Evolutionary conservation across 345 rosid species (phyloP).

Genomic region (Populus ilicifolia): DNA sequence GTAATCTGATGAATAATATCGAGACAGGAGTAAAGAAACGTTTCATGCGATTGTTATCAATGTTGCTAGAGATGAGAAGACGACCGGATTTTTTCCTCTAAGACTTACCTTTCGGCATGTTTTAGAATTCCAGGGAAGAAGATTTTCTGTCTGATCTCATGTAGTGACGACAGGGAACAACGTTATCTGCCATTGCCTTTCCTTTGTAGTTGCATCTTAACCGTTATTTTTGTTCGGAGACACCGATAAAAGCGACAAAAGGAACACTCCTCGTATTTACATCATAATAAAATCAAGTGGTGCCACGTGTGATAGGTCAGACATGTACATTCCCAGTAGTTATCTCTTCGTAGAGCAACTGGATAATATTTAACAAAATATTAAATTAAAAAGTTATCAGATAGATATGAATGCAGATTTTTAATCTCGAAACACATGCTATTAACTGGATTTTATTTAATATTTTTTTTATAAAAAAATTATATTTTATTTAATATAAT

Average conservation of each 20-base stretch:
- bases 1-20: constrained; percentile 28
- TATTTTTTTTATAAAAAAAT: too few species aligned
- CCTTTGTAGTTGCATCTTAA: constrained; percentile 24
- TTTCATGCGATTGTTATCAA: too few species aligned
- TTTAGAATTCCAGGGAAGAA: constrained; percentile 16
- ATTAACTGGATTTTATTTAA: too few species aligned
- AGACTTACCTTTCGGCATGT: constrained; percentile 43
- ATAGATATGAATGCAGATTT: too few species aligned
- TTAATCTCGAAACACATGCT: too few species aligned
- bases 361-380: too few species aligned
- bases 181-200: constrained; percentile 8
- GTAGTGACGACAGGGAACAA: neutral
- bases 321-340: too few species aligned
- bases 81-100: neutral
- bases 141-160: neutral
- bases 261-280: neutral
- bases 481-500: too few species aligned
- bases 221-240: constrained; percentile 28
- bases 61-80: too few species aligned
- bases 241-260: neutral
- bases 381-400: too few species aligned
- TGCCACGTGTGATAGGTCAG: too few species aligned
- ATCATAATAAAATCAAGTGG: neutral
- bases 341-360: too few species aligned
- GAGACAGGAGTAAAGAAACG: neutral